Base-by-base conservation (phyloP, 352 stramenopile species). In the Phytopythium litorale region DNA sequence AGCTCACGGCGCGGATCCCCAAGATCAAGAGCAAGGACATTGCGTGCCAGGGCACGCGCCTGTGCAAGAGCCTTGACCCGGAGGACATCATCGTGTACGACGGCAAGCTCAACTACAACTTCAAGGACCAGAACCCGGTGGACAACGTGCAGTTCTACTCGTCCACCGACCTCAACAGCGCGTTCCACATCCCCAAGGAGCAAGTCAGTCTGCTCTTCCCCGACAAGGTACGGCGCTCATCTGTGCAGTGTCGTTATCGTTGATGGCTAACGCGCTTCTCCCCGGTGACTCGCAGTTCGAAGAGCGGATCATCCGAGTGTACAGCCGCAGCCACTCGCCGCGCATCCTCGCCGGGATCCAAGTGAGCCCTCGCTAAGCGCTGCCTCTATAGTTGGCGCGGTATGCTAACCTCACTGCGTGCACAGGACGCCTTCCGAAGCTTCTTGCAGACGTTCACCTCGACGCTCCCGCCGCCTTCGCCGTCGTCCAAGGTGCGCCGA, bases 11-110 rank as follows among this genome's bases (percentile, higher is more conserved):
- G 2, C 60, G 63, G 18, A 76, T 94, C 30, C 80, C 84, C 12
- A 68, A 70, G 45, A 71, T 89, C 42, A 86, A 65, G 13, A 72
- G 81, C 28, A 64, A 86, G 28, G 76, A 87, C n/a, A 70, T 96
- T 25, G 75, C 84, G 28, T 82, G 66, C 46, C 58, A 82, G 52
- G 88, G 80, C 52, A 71, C 70, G 0, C 72, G 73, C 1, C 50
- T 68, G 19, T 71, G 70, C 23, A 67, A 84, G 46, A 58, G 66
- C 1, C 58, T 97, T 32, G 63, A 79, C 30, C 69, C 76, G 1
- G 69, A 92, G 25, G 84, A 97, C 61, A 88, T 97, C 28, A 90
- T 97, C 46, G 76, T 95, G 3, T 78, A 78, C 7, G 81, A 94
- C 68, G 81, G 78, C 2, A 65, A 79, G 15, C 71, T 97, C 30